Percentiles rank a stretch among this genome's conserved stretches.
Evolutionary conservation across 2,329 filamentous ascomycete genomes (phyloP).

Genomic region (Elsinoe ampelina): DNA sequence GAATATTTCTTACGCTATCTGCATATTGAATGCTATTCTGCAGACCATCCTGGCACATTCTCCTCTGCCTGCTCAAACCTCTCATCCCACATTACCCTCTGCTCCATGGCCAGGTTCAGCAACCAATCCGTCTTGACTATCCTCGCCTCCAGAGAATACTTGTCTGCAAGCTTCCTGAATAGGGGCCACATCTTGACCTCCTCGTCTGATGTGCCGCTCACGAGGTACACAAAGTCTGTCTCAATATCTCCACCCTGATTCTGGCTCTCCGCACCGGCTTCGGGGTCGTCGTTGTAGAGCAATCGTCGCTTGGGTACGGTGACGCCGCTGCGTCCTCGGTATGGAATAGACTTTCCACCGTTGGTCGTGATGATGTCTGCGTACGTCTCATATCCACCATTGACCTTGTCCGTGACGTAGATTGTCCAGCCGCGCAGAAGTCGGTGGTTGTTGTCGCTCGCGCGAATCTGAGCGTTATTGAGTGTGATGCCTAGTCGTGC

Average conservation of each 20-base stretch:
- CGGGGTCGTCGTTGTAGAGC: constrained; percentile 48
- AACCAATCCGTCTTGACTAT: constrained; percentile 86
- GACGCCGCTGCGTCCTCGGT: constrained; percentile 57
- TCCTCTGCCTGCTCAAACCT: constrained; percentile 25
- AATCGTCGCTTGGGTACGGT: constrained; percentile 36
- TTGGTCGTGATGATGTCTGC: constrained; percentile 80
- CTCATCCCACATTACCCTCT: constrained; percentile 48
- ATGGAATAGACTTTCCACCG: constrained; percentile 71
- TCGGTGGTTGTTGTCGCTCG: constrained; percentile 64
- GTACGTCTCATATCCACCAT: constrained; percentile 75
- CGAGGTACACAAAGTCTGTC: constrained; percentile 57
- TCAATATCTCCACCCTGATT: constrained; percentile 49
- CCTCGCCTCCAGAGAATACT: constrained; percentile 67
- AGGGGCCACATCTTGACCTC: constrained; percentile 70
- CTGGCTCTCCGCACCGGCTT: constrained; percentile 45
- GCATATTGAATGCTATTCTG: background rate
- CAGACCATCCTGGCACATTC: constrained; percentile 11
- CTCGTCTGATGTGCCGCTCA: constrained; percentile 57
- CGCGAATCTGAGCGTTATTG: constrained; percentile 56
- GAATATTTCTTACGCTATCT: background rate
- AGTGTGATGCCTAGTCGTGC: constrained; percentile 61
- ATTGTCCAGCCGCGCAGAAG: constrained; percentile 69
- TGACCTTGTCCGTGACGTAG: constrained; percentile 73
- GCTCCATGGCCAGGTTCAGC: constrained; percentile 78
- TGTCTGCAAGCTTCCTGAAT: constrained; percentile 70